A percentile compares a stretch with the other conserved stretches of the same genome.
phyloP scores from a whole-genome alignment of 2,329 filamentous ascomycete species.

The Fusarium sp. region DNA sequence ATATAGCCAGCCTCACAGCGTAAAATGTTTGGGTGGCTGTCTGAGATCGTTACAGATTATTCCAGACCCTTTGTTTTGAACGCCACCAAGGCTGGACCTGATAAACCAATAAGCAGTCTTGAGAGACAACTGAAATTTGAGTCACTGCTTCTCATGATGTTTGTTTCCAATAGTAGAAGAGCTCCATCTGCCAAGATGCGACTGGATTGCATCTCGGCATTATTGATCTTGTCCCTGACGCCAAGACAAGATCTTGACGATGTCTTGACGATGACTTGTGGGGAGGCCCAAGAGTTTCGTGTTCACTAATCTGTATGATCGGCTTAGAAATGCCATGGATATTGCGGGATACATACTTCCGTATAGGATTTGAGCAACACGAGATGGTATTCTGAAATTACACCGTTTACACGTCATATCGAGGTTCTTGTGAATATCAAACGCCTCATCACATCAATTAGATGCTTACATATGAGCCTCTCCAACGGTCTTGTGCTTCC shows the following conservation, averaged over 20 bases:
- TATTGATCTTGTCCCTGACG: neutral
- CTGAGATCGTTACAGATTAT: neutral
- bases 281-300: neutral
- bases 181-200: neutral
- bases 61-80: neutral
- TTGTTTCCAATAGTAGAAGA: neutral
- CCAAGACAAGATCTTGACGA: neutral
- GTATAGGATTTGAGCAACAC: neutral
- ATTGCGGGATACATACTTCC: neutral
- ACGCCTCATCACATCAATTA: constrained; percentile 18
- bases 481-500: constrained; percentile 14
- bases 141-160: neutral
- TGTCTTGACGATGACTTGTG: neutral
- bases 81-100: constrained; percentile 10
- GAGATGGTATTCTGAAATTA: neutral
- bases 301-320: neutral
- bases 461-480: neutral
- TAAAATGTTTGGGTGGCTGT: neutral
- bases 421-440: neutral
- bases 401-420: neutral
- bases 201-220: neutral
- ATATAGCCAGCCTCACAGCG: neutral
- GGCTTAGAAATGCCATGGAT: neutral
- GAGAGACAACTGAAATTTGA: neutral
- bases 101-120: neutral